phyloP scores from a whole-genome alignment of 345 rosid species.

The Euclidium syriacum region DNA sequence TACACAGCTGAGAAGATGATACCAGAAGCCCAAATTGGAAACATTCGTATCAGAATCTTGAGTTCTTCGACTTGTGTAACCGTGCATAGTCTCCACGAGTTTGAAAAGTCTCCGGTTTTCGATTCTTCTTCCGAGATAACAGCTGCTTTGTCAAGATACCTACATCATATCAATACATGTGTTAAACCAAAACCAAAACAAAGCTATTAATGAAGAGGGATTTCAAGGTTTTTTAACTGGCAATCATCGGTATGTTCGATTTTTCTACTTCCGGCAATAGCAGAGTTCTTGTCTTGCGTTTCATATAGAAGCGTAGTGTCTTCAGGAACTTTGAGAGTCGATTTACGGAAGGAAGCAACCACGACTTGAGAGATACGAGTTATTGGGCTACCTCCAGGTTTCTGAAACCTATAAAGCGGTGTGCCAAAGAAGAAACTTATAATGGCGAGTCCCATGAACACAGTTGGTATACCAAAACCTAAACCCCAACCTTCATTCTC shows the following conservation, averaged over 20 bases:
- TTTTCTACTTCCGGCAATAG: conserved; percentile 73
- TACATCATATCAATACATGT: conserved; percentile 16
- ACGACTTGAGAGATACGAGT: conserved; percentile 81
- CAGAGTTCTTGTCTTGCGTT: conserved; percentile 60
- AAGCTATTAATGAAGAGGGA: not conserved
- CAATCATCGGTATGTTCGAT: conserved; percentile 66
- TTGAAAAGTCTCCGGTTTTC: conserved; percentile 47
- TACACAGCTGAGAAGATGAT: conserved; percentile 77
- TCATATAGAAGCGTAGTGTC: conserved; percentile 65
- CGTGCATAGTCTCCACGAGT: conserved; percentile 81
- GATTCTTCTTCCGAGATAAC: conserved; percentile 58
- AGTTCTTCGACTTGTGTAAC: conserved; percentile 95
- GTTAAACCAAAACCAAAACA: not conserved
- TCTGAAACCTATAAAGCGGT: conserved; percentile 79
- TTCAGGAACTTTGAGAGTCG: conserved; percentile 47
- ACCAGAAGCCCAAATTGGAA: conserved; percentile 93
- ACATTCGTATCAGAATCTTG: conserved; percentile 86
- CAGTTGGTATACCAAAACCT: conserved; percentile 90
- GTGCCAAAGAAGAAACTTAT: conserved; percentile 86
- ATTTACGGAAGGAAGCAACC: conserved; percentile 71
- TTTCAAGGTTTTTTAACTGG: conserved; percentile 34
- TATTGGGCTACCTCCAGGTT: conserved; percentile 89
- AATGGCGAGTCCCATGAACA: conserved; percentile 86
- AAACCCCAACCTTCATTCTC: conserved; percentile 93
- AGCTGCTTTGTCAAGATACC: conserved; percentile 97